phyloP scores from a whole-genome alignment of 768 basidiomycete genomes.

The Leccinum boreale region DNA sequence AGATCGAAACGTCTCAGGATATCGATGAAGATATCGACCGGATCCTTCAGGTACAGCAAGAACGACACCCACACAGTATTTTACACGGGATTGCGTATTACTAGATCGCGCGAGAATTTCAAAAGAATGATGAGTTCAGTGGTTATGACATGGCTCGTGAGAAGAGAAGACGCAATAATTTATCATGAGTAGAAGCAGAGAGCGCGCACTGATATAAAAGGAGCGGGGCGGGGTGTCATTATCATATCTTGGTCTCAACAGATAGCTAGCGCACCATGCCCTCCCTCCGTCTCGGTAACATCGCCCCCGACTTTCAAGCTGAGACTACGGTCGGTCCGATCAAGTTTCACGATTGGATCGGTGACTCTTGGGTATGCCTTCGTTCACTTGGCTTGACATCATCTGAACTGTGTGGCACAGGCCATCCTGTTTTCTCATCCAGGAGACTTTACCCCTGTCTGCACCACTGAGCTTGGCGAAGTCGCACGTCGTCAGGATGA shows the following conservation, averaged over 20 bases:
- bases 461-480: conserved; percentile 97
- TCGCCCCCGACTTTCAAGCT: conserved; percentile 89
- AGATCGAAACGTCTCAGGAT: conserved; percentile 87
- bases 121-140: background rate
- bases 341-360: conserved; percentile 93
- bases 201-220: conserved; percentile 7
- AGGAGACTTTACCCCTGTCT: conserved; percentile 89
- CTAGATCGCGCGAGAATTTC: conserved; percentile 39
- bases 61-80: conserved; percentile 87
- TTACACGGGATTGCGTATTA: conserved; percentile 92
- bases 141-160: conserved; percentile 42
- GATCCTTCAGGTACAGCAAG: conserved; percentile 82
- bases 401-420: conserved; percentile 35
- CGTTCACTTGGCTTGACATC: background rate
- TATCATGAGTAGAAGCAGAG: conserved; percentile 12
- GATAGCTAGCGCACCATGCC: conserved; percentile 31
- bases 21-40: conserved; percentile 88
- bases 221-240: background rate
- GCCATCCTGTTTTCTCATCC: conserved; percentile 93
- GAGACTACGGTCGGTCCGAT: conserved; percentile 84
- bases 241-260: background rate
- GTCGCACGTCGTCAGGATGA: conserved; percentile 85
- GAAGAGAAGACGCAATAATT: conserved; percentile 60
- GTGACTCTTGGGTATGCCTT: conserved; percentile 71
- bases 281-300: conserved; percentile 77